A percentile compares a stretch with the other conserved stretches of the same genome.
phyloP scores from a whole-genome alignment of 345 rosid genomes.

The Hibiscus syriacus region DNA sequence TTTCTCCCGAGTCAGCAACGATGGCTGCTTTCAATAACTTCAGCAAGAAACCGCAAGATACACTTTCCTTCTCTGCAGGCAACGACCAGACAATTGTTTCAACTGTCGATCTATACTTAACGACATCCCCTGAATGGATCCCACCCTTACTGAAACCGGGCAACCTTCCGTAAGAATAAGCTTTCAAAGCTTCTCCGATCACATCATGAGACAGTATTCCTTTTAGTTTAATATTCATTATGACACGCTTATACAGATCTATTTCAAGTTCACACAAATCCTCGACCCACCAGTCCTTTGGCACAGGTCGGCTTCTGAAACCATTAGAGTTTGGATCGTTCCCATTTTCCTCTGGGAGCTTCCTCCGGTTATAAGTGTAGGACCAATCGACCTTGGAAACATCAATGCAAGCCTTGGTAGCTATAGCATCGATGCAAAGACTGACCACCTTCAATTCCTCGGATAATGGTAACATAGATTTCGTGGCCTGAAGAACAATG shows the following conservation, averaged over 20 bases:
- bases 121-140: constrained; percentile 38
- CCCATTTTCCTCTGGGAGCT: constrained; percentile 53
- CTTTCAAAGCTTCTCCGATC: constrained; percentile 84
- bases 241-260: constrained; percentile 51
- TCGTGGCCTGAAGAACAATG: constrained; percentile 62
- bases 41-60: constrained; percentile 70
- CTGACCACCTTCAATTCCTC: constrained; percentile 59
- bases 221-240: constrained; percentile 41
- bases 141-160: constrained; percentile 56
- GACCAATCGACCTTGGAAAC: constrained; percentile 79
- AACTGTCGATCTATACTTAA: constrained; percentile 42
- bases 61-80: constrained; percentile 60
- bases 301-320: constrained; percentile 46
- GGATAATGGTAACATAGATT: constrained; percentile 41
- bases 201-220: constrained; percentile 41
- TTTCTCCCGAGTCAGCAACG: constrained; percentile 40
- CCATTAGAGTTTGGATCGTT: constrained; percentile 26
- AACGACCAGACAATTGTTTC: constrained; percentile 55
- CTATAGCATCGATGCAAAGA: constrained; percentile 63
- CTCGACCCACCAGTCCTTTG: constrained; percentile 91
- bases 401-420: constrained; percentile 53
- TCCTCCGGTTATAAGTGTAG: constrained; percentile 63
- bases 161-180: constrained; percentile 67
- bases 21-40: constrained; percentile 71
- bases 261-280: constrained; percentile 78